These are phyloP conservation scores for Rauvolfia tetraphylla DNA, from an alignment of 257 asterid species.

Conservation along the genomic window DNA sequence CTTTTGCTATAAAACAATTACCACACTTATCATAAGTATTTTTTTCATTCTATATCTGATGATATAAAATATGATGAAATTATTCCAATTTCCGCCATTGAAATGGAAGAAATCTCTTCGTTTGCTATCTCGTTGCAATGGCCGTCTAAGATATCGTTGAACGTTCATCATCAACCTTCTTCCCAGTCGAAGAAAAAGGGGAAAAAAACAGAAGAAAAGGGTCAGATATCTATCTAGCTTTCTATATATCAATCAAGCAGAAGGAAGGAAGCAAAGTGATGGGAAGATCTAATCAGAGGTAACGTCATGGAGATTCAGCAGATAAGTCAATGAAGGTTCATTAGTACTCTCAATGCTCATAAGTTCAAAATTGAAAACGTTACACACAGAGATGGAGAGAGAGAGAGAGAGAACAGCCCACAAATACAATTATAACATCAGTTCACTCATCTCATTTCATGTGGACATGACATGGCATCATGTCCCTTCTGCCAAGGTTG, in stretches of 20 bases:
- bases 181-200: not conserved
- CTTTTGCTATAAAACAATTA: too few species aligned
- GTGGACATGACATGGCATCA: slow-evolving; percentile 40
- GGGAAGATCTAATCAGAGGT: slow-evolving; percentile 35
- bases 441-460: not conserved
- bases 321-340: slow-evolving; percentile 42
- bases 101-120: too few species aligned
- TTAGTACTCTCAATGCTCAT: not conserved
- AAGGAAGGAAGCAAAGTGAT: slow-evolving; percentile 14
- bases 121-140: too few species aligned
- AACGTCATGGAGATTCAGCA: slow-evolving; percentile 41
- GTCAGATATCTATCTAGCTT: not conserved
- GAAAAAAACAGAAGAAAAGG: not conserved
- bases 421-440: not conserved
- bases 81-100: too few species aligned
- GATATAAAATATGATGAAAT: too few species aligned
- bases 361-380: slow-evolving; percentile 20
- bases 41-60: too few species aligned
- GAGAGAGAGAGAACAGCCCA: slow-evolving; percentile 9
- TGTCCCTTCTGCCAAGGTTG: slow-evolving; percentile 36
- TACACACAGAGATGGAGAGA: not conserved
- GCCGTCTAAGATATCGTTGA: too few species aligned
- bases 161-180: too few species aligned
- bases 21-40: too few species aligned
- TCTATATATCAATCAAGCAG: not conserved